These are phyloP conservation scores for Lentinula sp. DNA, from an alignment of 768 basidiomycete genomes.

Conservation along the genomic window DNA sequence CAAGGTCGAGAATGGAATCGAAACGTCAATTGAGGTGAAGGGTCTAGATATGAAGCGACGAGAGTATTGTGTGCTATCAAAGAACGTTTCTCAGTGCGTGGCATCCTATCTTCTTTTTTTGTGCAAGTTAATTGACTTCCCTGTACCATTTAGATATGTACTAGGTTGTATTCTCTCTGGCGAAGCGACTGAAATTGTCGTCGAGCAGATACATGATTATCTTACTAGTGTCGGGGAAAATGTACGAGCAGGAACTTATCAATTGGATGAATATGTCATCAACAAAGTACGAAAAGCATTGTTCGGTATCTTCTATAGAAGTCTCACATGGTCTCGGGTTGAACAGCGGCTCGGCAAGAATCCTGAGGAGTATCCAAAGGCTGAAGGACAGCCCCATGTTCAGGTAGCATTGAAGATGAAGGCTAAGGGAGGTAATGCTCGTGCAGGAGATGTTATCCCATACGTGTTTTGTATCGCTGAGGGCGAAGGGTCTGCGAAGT, in stretches of 20 bases:
- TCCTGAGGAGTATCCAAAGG: conserved; percentile 95
- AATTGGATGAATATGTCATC: conserved; percentile 92
- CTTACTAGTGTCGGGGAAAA: conserved; percentile 69
- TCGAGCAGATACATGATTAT: conserved; percentile 91
- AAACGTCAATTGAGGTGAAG: conserved; percentile 84
- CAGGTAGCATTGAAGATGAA: conserved; percentile 93
- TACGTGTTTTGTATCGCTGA: conserved; percentile 88
- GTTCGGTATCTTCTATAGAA: neutral
- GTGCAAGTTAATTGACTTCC: neutral
- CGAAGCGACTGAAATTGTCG: conserved; percentile 81
- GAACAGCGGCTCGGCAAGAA: conserved; percentile 88
- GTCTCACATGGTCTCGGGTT: neutral
- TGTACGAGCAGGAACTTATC: conserved; percentile 70
- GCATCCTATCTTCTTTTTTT: neutral
- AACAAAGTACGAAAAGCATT: conserved; percentile 62
- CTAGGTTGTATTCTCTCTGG: conserved; percentile 89
- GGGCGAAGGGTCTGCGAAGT: conserved; percentile 64
- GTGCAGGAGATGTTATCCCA: conserved; percentile 88
- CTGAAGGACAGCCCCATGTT: conserved; percentile 92
- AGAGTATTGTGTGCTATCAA: conserved; percentile 91
- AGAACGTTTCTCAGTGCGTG: conserved; percentile 85
- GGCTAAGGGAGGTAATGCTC: conserved; percentile 71
- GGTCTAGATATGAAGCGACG: conserved; percentile 98
- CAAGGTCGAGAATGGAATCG: conserved; percentile 81
- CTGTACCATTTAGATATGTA: conserved; percentile 55